phyloP scores from a whole-genome alignment of 2,329 filamentous ascomycete species.

The Neofusicoccum parvum region DNA sequence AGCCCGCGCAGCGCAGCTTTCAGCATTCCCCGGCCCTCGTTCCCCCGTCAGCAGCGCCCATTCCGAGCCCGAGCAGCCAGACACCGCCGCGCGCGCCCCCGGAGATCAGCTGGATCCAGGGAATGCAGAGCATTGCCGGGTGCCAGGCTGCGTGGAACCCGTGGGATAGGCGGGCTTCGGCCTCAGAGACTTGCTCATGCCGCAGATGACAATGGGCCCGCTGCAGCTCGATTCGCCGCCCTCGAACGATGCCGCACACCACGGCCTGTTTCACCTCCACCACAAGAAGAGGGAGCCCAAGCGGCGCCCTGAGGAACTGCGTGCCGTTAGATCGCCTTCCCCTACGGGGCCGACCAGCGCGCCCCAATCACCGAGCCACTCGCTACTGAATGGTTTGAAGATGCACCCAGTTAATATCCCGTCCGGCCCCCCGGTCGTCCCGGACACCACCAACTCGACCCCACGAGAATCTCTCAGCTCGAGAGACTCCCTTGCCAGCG shows the following conservation, averaged over 20 bases:
- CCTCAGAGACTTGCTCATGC: slow-evolving; percentile 13
- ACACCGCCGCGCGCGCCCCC: background rate
- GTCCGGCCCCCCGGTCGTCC: slow-evolving; percentile 9
- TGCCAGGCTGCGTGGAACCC: slow-evolving; percentile 16
- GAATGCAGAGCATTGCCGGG: slow-evolving; percentile 20
- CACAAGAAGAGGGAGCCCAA: slow-evolving; percentile 15
- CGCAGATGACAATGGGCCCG: slow-evolving; percentile 19
- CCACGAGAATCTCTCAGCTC: slow-evolving; percentile 15
- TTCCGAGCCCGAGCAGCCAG: background rate
- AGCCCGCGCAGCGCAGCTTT: background rate
- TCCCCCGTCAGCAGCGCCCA: slow-evolving; percentile 1
- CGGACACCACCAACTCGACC: background rate
- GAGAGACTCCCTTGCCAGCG: slow-evolving; percentile 15
- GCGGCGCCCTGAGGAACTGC: slow-evolving; percentile 16
- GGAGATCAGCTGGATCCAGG: background rate
- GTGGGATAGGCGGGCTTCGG: slow-evolving; percentile 15
- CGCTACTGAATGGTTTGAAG: slow-evolving; percentile 18
- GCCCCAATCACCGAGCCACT: slow-evolving; percentile 18
- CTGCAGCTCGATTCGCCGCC: slow-evolving; percentile 8
- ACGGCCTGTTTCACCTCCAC: slow-evolving; percentile 14
- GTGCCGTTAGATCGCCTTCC: slow-evolving; percentile 1
- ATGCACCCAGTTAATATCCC: slow-evolving; percentile 19
- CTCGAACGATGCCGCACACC: slow-evolving; percentile 2
- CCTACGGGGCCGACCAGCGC: slow-evolving; percentile 16
- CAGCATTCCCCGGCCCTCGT: slow-evolving; percentile 7